Base-by-base conservation (phyloP, 164 flowering plant species). In the Vitis cinerea region DNA sequence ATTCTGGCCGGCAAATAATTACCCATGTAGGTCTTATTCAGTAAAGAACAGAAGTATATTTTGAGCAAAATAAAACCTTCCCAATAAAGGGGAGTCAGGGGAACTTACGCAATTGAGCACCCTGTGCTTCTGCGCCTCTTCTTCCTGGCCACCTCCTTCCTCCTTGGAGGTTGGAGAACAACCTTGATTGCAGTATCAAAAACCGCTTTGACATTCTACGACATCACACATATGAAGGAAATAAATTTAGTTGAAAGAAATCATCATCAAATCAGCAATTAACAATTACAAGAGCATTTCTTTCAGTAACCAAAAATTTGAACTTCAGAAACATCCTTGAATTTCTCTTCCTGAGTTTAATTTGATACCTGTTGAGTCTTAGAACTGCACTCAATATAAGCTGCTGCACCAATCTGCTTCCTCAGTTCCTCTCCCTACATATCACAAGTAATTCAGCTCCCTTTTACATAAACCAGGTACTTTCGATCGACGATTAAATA, bases 181-280 rank as follows among this genome's bases (percentile, higher is more conserved):
- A 85, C 97, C 82, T 95, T 95, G 63, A 95, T 91, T 57, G 99
- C 99, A 73, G 98, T 93, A 75, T 93, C 99, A 81, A 95, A 95
- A 68, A 95, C 99, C 77, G 97, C 93, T 82, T 95, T 95, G 80
- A 95, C 90, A 80, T 95, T 95, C 99, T 95, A 65, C 19, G 53
- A 9, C 65, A 54, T 31, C 54, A 71, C 13, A 23, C 51, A 51
- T 10, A 11, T 3, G 56, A 56, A 10, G 50, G 27, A 49, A 23
- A 8, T 30, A 15, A 12, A 27, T 3, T 62, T 62, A 44, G 3
- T 27, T 47, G 27, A 23, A 23, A 31, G 8, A 76, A 51, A 17
- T 9, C 23, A 52, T 69, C 13, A 31, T 50, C 31, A 27, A 9
- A 57, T 50, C 30, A 67, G 9, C 52, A 12, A 13, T 14, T 51